A percentile compares a stretch with the other conserved stretches of the same genome.
phyloP scores from a whole-genome alignment of 208 protist species.

The Trypanosoma lewisi region DNA sequence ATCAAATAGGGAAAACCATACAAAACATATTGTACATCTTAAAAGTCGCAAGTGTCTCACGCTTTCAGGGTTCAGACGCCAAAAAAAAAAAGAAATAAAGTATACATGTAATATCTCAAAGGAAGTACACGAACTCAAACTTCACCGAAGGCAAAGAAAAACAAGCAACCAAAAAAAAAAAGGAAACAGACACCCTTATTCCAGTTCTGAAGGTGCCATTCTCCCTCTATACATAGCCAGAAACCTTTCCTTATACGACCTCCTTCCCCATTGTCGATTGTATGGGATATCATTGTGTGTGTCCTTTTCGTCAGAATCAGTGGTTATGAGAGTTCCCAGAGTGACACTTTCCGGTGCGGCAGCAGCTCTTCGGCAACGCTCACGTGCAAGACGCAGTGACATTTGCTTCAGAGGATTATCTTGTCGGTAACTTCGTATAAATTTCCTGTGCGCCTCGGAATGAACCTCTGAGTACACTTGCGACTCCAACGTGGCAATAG shows the following conservation, averaged over 20 bases:
- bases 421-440: slow-evolving; percentile 4
- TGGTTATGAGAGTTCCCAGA: no score
- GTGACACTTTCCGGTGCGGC: neutral
- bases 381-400: neutral
- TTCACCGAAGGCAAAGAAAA: no score
- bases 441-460: slow-evolving; percentile 8
- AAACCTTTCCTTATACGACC: slow-evolving; percentile 6
- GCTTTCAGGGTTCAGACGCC: no score
- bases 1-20: slow-evolving; percentile 2
- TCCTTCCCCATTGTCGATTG: slow-evolving; percentile 12
- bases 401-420: neutral
- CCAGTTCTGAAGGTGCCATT: neutral
- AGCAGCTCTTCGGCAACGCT: neutral
- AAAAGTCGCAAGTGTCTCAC: no score
- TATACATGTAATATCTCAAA: no score
- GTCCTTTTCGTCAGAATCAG: no score
- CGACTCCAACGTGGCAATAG: slow-evolving; percentile 7
- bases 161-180: no score
- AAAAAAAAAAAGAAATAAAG: no score
- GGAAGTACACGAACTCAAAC: no score
- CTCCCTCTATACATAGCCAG: neutral
- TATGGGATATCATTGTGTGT: neutral
- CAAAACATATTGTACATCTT: no score
- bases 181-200: neutral
- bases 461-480: slow-evolving; percentile 3